Conservation (phyloP, 257 asterid species). For the Linderniella brevidens region DNA sequence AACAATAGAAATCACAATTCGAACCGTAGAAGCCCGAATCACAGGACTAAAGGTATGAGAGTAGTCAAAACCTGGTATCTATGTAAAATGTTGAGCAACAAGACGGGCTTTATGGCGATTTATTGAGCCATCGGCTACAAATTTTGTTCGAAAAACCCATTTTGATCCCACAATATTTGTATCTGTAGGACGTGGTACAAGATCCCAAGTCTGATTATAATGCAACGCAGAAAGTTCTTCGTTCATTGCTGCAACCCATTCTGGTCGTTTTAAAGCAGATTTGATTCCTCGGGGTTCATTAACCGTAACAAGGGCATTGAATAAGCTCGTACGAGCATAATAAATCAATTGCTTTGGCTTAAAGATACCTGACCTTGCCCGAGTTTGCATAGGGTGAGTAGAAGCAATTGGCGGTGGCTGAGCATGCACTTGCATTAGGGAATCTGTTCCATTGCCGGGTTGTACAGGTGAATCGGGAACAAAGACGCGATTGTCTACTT, state of each 20-base stretch:
- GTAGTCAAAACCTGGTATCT: conserved; percentile 1
- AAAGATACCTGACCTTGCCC: neutral
- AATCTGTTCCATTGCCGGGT: too few species aligned
- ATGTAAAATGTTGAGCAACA: conserved; percentile 2
- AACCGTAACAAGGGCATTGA: neutral
- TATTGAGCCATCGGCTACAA: conserved; percentile 1
- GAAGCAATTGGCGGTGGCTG: neutral
- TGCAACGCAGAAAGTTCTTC: neutral
- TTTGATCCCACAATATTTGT: conserved; percentile 10
- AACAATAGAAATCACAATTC: neutral
- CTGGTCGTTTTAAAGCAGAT: neutral
- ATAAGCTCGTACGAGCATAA: neutral
- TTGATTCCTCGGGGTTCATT: neutral
- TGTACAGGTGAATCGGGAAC: too few species aligned
- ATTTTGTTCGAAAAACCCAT: conserved; percentile 8
- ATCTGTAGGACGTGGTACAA: conserved; percentile 3
- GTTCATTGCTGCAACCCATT: neutral
- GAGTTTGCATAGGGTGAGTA: neutral
- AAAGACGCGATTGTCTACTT: too few species aligned
- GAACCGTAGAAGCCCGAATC: neutral
- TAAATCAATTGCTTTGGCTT: neutral
- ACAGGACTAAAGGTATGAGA: conserved; percentile 5
- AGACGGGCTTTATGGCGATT: conserved; percentile 1
- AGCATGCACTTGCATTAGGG: too few species aligned
- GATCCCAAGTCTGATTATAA: neutral